Evolutionary conservation across 371 early-diverging fungal genomes (phyloP), one percentile per base, ranked within the genome.

Genomic region (Zopfochytrium polystomum): DNA sequence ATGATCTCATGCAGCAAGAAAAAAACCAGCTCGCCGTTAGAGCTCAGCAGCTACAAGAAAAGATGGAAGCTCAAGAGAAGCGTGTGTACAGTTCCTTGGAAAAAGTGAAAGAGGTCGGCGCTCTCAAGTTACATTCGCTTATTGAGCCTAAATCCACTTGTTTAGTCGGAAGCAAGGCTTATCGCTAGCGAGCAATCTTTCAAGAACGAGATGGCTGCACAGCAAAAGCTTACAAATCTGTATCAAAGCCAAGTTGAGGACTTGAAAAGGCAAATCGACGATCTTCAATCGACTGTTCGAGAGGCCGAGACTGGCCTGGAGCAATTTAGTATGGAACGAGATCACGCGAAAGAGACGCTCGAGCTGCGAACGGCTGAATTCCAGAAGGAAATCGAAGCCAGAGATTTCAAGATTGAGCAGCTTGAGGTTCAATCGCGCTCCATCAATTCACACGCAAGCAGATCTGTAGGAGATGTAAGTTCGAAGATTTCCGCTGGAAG

Each of bases 121-220:
- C 3, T 15, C 23, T 25, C 27, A 31, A 30, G 46, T 15, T 22
- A 11, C 20, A 29, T 33, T 49, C 30, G 13, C 20, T 13, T 23
- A 7, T 48, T 48, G 7, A 7, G 48, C 13, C 27, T 23, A 7
- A 26, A 1, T 26, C 26, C 15, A 55, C 49, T 50, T 22, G 71
- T 43, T 63, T 80, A 79, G 62, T 27, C 58, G 11, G 59, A 80
- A 52, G 75, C 80, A 43, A 74, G 76, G 54, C 66, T 65, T 20
- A 58, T 80, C 2, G 67, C 76, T n/a, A 65, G 70, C 52, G 79
- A 82, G 42, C 82, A 83, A 55, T 79, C 80, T 56, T 89, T 88
- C 73, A 74, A 77, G 45, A 76, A 70, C 50, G 90, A 88, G 50
- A 87, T 88, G 80, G 77, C 64, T 7, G 73, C 85, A 5, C 88